Conservation (phyloP, 805 yeast genomes). For the Pichia sporocuriosa region DNA sequence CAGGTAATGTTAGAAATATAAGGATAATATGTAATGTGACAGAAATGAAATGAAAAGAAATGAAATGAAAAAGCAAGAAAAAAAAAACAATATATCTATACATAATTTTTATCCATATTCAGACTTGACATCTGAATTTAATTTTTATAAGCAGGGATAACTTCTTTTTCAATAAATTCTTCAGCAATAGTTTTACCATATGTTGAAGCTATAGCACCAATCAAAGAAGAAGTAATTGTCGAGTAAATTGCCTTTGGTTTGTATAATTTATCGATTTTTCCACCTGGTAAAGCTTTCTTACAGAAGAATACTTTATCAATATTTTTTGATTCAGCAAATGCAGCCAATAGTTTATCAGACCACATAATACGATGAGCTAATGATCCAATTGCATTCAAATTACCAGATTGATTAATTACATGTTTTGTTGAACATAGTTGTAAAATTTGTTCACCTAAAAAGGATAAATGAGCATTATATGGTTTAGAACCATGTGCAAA, state of each 20-base stretch:
- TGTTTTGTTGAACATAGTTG: constrained; percentile 42
- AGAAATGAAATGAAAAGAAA: not conserved
- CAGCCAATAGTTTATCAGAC: constrained; percentile 44
- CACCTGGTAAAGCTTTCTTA: constrained; percentile 37
- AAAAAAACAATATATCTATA: not conserved
- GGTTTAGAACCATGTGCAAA: constrained; percentile 90
- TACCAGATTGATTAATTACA: constrained; percentile 25
- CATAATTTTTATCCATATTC: too few species aligned
- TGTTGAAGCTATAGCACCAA: constrained; percentile 60
- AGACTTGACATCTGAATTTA: not conserved
- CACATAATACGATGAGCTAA: constrained; percentile 43
- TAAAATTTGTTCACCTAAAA: constrained; percentile 61
- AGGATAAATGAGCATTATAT: constrained; percentile 77
- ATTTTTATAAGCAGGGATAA: constrained; percentile 22
- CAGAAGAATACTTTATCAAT: constrained; percentile 57
- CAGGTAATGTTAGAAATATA: not conserved
- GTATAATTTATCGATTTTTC: constrained; percentile 28
- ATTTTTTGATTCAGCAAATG: constrained; percentile 42
- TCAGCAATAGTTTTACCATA: constrained; percentile 58
- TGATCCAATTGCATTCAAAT: constrained; percentile 43
- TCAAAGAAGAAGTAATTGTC: constrained; percentile 38
- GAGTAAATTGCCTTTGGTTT: constrained; percentile 27
- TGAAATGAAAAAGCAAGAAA: not conserved
- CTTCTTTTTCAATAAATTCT: constrained; percentile 47
- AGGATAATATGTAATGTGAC: not conserved